A percentile compares a stretch with the other conserved stretches of the same genome.
Evolutionary conservation across 2,329 filamentous ascomycete genomes (phyloP).

Genomic region (Arthrobotrys megalospora): DNA sequence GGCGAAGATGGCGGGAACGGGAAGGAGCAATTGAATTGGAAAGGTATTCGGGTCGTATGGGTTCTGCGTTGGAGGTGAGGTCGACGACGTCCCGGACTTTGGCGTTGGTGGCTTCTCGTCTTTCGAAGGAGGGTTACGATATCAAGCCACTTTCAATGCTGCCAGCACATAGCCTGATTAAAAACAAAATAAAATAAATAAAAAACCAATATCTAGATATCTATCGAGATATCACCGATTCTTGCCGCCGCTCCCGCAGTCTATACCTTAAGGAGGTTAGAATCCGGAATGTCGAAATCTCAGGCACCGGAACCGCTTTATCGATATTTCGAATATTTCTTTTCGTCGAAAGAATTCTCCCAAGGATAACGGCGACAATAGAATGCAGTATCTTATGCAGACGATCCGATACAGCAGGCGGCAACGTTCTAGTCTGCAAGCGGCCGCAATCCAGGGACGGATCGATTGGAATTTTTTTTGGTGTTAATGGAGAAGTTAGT

Average conservation of each 20-base stretch:
- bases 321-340: conserved; percentile 27
- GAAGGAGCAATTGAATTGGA: conserved; percentile 19
- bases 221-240: conserved; percentile 26
- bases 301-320: conserved; percentile 11
- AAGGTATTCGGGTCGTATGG: conserved; percentile 11
- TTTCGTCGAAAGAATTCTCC: conserved; percentile 28
- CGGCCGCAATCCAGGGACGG: conserved; percentile 39
- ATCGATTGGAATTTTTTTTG: conserved; percentile 33
- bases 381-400: conserved; percentile 56
- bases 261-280: conserved; percentile 13
- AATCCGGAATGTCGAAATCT: conserved; percentile 26
- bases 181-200: neutral
- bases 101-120: conserved; percentile 39
- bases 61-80: conserved; percentile 55
- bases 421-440: conserved; percentile 44
- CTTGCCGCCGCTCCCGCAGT: conserved; percentile 22
- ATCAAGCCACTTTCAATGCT: conserved; percentile 40
- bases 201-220: neutral
- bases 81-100: conserved; percentile 19
- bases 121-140: conserved; percentile 11
- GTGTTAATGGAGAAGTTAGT: conserved; percentile 54
- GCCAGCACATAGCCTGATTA: conserved; percentile 17
- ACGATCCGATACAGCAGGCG: conserved; percentile 50
- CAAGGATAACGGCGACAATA: conserved; percentile 54
- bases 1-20: neutral